phyloP scores from a whole-genome alignment of 352 stramenopile species.

The Phytophthora boehmeriae region DNA sequence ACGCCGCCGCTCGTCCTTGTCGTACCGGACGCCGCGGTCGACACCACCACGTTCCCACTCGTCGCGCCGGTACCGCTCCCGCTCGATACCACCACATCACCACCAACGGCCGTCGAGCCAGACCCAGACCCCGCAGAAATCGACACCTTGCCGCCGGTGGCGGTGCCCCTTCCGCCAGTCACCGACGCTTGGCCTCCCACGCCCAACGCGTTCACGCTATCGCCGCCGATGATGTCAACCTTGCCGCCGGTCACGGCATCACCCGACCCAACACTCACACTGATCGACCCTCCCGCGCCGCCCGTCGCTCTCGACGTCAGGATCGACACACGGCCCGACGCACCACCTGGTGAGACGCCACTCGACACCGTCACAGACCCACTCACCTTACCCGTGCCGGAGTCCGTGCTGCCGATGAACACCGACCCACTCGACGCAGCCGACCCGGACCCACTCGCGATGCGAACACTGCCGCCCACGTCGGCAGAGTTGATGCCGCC shows the following conservation, averaged over 20 bases:
- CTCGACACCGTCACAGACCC: slow-evolving; percentile 12
- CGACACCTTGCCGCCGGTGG: neutral
- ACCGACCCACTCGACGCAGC: slow-evolving; percentile 5
- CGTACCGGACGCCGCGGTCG: neutral
- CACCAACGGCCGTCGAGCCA: neutral
- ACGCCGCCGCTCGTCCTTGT: slow-evolving; percentile 6
- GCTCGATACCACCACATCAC: slow-evolving; percentile 1
- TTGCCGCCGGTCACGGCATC: too few species aligned
- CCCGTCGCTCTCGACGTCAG: neutral
- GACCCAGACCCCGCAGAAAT: neutral
- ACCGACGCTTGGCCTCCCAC: neutral
- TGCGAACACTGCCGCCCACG: neutral
- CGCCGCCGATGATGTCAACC: too few species aligned
- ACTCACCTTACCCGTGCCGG: slow-evolving; percentile 9
- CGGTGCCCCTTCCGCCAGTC: neutral
- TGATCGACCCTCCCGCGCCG: neutral
- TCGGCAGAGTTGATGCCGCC: slow-evolving; percentile 2
- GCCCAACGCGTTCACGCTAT: too few species aligned
- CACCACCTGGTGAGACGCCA: too few species aligned
- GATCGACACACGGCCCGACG: slow-evolving; percentile 6
- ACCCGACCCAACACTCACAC: too few species aligned
- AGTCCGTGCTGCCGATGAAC: neutral
- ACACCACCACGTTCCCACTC: slow-evolving; percentile 15
- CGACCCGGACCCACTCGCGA: slow-evolving; percentile 2
- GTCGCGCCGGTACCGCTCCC: neutral